Evolutionary conservation across 805 yeast genomes (phyloP).

Genomic region (Naumovozyma dairenensis): DNA sequence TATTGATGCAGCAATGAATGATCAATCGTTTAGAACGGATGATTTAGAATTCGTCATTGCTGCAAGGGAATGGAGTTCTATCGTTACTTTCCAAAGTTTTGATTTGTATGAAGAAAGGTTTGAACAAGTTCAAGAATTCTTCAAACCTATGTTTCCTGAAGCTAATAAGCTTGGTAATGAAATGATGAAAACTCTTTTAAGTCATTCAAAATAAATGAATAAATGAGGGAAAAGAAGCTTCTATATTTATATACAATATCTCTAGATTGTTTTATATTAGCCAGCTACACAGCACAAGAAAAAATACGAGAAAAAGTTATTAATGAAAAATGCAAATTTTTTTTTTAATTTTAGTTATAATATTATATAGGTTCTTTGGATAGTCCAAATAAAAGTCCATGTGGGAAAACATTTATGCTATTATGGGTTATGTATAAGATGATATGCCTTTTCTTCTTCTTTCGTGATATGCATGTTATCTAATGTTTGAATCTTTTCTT

Average conservation of each 20-base stretch:
- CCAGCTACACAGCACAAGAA: too few relatives aligned
- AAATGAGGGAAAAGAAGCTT: neutral
- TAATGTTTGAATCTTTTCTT: too few relatives aligned
- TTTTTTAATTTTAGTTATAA: too few relatives aligned
- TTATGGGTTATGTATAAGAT: too few relatives aligned
- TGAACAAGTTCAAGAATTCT: conserved; percentile 73
- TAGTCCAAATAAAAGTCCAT: too few relatives aligned
- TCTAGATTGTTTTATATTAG: too few relatives aligned
- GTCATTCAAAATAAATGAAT: conserved; percentile 19
- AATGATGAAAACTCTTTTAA: conserved; percentile 75
- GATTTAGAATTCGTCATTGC: conserved; percentile 90
- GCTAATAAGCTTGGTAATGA: conserved; percentile 86
- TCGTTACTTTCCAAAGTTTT: conserved; percentile 68
- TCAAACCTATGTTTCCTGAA: conserved; percentile 77
- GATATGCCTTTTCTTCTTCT: too few relatives aligned
- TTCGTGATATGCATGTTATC: too few relatives aligned
- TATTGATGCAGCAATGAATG: conserved; percentile 57
- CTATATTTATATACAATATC: neutral
- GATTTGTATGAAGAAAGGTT: conserved; percentile 62
- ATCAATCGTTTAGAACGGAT: conserved; percentile 68
- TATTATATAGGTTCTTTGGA: too few relatives aligned
- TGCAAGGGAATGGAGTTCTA: conserved; percentile 77
- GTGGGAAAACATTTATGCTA: too few relatives aligned
- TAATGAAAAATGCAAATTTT: too few relatives aligned
- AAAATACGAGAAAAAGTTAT: too few relatives aligned